These are phyloP conservation scores for Dipteronia dyeriana DNA, from an alignment of 345 rosid species.

Conservation along the genomic window DNA sequence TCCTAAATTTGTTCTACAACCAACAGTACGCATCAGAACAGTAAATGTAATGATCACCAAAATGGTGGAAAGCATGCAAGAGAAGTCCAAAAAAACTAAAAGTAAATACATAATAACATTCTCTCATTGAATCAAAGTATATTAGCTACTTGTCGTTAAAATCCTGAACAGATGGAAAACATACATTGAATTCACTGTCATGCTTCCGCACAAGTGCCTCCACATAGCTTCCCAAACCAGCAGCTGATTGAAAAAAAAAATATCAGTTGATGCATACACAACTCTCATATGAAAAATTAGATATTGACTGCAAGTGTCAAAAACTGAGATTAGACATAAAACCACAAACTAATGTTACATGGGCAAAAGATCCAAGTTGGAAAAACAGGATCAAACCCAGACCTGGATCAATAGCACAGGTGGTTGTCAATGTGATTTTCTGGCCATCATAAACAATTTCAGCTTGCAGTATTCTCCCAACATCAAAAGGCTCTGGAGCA, in stretches of 20 bases:
- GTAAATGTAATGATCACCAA: neutral
- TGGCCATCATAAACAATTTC: slow-evolving; percentile 59
- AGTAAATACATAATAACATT: neutral
- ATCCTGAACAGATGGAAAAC: slow-evolving; percentile 19
- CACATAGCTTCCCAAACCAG: slow-evolving; percentile 95
- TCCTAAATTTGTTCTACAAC: slow-evolving; percentile 4
- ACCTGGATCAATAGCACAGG: slow-evolving; percentile 89
- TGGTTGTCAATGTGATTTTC: slow-evolving; percentile 55
- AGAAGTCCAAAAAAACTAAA: neutral
- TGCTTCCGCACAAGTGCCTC: slow-evolving; percentile 92
- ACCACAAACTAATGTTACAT: neutral
- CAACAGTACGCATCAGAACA: neutral
- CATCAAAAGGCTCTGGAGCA: slow-evolving; percentile 95
- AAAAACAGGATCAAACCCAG: slow-evolving; percentile 25
- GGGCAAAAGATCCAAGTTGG: slow-evolving; percentile 2
- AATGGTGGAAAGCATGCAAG: neutral
- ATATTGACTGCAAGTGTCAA: neutral
- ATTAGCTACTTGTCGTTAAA: neutral
- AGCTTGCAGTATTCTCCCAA: slow-evolving; percentile 71
- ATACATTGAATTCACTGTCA: slow-evolving; percentile 86
- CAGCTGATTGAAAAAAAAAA: slow-evolving; percentile 59
- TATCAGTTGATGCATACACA: slow-evolving; percentile 5
- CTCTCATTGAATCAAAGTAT: neutral
- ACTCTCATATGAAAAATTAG: slow-evolving; percentile 13
- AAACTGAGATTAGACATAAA: neutral